Conservation (phyloP, 2,329 filamentous ascomycete species). For the Tolypocladium tundrense region DNA sequence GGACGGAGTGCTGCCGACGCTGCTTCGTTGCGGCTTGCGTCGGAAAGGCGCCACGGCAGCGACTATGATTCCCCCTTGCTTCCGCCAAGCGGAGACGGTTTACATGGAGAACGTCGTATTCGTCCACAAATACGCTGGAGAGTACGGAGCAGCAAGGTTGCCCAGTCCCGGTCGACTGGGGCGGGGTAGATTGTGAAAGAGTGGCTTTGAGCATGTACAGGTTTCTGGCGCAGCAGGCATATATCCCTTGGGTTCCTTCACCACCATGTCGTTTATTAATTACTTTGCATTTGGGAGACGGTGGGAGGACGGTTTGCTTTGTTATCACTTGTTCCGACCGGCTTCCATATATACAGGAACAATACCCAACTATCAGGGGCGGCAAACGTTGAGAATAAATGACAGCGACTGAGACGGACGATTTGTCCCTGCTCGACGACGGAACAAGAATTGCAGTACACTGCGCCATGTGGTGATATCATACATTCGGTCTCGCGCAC, state of each 20-base stretch:
- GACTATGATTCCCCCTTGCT: not conserved
- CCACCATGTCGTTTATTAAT: not conserved
- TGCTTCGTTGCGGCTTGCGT: not conserved
- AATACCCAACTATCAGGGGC: not conserved
- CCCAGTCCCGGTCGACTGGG: not conserved
- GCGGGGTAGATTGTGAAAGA: not conserved
- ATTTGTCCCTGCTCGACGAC: not conserved
- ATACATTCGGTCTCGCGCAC: not conserved
- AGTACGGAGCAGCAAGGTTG: not conserved
- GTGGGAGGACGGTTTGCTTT: not conserved
- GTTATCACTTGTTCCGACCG: not conserved
- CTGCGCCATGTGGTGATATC: not conserved
- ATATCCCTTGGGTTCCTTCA: constrained; percentile 1
- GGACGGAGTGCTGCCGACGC: not conserved
- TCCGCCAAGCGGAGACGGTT: not conserved
- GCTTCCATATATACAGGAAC: not conserved
- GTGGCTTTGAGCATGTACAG: not conserved
- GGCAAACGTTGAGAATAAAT: not conserved
- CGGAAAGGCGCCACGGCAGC: not conserved
- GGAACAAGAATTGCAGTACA: not conserved
- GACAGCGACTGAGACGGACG: not conserved
- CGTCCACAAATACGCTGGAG: not conserved
- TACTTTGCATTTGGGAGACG: not conserved
- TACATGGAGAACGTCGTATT: not conserved
- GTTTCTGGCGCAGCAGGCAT: not conserved